Percentiles rank a stretch among this genome's conserved stretches.
Evolutionary conservation across 192 early-diverging fungal genomes (phyloP).

Genomic region (Coemansia asiatica): DNA sequence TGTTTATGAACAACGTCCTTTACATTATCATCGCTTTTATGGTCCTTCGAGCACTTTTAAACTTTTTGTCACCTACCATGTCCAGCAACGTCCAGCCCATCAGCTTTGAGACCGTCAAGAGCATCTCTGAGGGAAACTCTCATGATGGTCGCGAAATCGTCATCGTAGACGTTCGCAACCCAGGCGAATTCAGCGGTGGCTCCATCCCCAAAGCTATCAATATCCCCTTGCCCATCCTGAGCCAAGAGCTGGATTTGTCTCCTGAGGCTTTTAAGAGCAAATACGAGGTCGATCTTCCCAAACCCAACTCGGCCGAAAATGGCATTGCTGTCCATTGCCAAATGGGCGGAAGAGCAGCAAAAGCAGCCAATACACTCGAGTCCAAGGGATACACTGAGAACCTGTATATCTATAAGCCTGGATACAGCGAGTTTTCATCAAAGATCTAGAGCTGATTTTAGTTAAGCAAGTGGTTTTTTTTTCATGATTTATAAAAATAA

Average conservation of each 20-base stretch:
- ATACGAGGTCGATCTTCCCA: slow-evolving; percentile 27
- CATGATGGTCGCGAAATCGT: slow-evolving; percentile 8
- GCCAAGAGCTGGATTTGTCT: slow-evolving; percentile 16
- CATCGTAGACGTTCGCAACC: slow-evolving; percentile 36
- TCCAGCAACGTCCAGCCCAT: slow-evolving; percentile 19
- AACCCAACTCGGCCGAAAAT: background rate
- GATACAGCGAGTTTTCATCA: slow-evolving; percentile 23
- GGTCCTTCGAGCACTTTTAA: slow-evolving; percentile 7
- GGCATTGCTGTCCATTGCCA: slow-evolving; percentile 33
- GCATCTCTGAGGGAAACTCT: slow-evolving; percentile 17
- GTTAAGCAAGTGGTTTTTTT: too few species aligned
- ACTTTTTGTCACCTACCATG: slow-evolving; percentile 24
- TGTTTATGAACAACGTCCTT: slow-evolving; percentile 15
- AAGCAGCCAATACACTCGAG: slow-evolving; percentile 13
- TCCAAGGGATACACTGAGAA: slow-evolving; percentile 19
- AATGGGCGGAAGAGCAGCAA: slow-evolving; percentile 22
- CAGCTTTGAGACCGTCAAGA: slow-evolving; percentile 12
- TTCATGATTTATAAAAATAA: slow-evolving; percentile 12
- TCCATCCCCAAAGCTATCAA: slow-evolving; percentile 25
- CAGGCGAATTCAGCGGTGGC: slow-evolving; percentile 20
- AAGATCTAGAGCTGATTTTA: background rate
- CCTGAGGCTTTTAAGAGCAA: slow-evolving; percentile 13
- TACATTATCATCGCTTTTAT: slow-evolving; percentile 13
- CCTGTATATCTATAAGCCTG: slow-evolving; percentile 30
- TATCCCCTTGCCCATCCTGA: slow-evolving; percentile 25